These are phyloP conservation scores for Tuber microsphaerosporum DNA, from an alignment of 495 filamentous ascomycete genomes.

Conservation along the genomic window DNA sequence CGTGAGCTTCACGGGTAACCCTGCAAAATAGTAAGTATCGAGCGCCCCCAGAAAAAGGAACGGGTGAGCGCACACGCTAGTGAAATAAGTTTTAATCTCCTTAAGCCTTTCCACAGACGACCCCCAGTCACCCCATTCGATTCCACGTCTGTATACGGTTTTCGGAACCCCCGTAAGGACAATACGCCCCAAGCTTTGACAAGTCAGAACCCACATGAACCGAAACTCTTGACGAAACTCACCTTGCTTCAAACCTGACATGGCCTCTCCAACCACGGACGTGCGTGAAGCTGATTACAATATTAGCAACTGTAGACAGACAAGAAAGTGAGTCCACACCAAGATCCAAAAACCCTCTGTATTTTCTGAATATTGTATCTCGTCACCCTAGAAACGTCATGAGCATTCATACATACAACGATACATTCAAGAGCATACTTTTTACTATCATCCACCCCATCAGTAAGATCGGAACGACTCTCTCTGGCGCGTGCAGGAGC, in stretches of 20 bases:
- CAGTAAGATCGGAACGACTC: not conserved
- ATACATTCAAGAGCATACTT: constrained; percentile 8
- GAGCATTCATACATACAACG: not conserved
- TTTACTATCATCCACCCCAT: constrained; percentile 20
- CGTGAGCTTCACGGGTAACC: constrained; percentile 31
- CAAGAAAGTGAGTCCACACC: not conserved
- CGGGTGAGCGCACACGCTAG: constrained; percentile 23
- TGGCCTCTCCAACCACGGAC: constrained; percentile 29
- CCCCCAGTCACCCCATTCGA: constrained; percentile 33
- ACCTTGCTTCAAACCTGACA: constrained; percentile 33
- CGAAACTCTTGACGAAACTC: not conserved
- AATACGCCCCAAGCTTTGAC: constrained; percentile 30
- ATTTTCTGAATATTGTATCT: not conserved
- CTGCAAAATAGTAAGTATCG: constrained; percentile 20
- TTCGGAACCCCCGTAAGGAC: constrained; percentile 31
- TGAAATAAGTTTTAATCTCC: constrained; percentile 28
- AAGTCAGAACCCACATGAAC: constrained; percentile 7
- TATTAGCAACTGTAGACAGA: not conserved
- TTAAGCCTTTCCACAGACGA: constrained; percentile 17
- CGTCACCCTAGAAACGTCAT: not conserved
- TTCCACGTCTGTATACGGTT: constrained; percentile 16
- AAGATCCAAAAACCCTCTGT: not conserved
- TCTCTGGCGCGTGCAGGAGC: constrained; percentile 14
- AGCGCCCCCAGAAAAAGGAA: not conserved
- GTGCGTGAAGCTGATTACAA: constrained; percentile 21